phyloP scores from a whole-genome alignment of 2,329 filamentous ascomycete genomes.

The Epichloe sp. region DNA sequence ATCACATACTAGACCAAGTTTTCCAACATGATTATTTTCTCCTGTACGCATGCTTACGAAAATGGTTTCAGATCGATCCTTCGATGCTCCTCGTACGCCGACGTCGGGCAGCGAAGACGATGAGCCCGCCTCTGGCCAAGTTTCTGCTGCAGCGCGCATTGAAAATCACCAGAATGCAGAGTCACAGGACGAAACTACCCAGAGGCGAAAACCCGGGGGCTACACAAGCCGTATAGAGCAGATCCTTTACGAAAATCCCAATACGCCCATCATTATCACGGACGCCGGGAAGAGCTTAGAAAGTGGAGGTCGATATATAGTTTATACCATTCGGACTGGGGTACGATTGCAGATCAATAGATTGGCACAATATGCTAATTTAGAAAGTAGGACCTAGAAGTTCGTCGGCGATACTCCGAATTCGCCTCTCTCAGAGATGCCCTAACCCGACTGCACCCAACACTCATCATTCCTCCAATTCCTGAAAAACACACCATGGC shows the following conservation, averaged over 20 bases:
- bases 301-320: constrained; percentile 84
- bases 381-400: constrained; percentile 69
- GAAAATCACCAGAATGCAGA: constrained; percentile 36
- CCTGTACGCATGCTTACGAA: neutral
- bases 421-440: constrained; percentile 85
- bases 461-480: constrained; percentile 89
- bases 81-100: constrained; percentile 57
- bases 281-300: constrained; percentile 93
- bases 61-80: constrained; percentile 23
- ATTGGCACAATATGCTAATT: constrained; percentile 1
- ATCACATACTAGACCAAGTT: neutral
- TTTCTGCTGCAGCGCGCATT: constrained; percentile 13
- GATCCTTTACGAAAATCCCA: constrained; percentile 89
- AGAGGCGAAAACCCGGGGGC: constrained; percentile 68
- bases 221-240: constrained; percentile 96
- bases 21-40: neutral
- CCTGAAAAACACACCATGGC: constrained; percentile 99
- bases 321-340: constrained; percentile 91
- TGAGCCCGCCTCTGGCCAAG: constrained; percentile 28
- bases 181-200: constrained; percentile 29
- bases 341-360: constrained; percentile 35
- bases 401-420: constrained; percentile 89
- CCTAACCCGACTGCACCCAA: constrained; percentile 83
- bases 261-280: constrained; percentile 79
- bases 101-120: constrained; percentile 57